Evolutionary conservation across 2,329 filamentous ascomycete genomes (phyloP).

Genomic region (Penicillium freii): DNA sequence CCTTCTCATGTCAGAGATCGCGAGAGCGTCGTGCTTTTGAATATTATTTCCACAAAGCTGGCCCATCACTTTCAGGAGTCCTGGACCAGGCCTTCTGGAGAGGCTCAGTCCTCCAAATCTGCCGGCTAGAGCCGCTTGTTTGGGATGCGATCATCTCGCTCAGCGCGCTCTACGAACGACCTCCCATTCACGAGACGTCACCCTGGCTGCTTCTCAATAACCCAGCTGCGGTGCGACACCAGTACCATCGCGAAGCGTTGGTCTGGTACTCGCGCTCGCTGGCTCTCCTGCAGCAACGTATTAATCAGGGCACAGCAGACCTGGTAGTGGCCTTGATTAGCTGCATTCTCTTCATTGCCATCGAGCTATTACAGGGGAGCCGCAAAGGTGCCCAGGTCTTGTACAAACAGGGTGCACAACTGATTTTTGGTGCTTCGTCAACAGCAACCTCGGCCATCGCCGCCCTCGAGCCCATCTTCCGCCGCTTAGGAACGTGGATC

Average conservation of each 20-base stretch:
- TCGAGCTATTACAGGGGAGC: conserved; percentile 21
- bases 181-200: conserved; percentile 15
- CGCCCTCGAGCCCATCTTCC: conserved; percentile 14
- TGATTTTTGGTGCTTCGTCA: conserved; percentile 5
- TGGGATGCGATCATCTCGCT: conserved; percentile 32
- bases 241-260: conserved; percentile 16
- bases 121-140: conserved; percentile 25
- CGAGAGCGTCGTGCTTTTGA: conserved; percentile 30
- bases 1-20: not conserved
- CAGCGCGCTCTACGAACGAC: conserved; percentile 27
- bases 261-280: conserved; percentile 23
- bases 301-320: conserved; percentile 15
- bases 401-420: conserved; percentile 12
- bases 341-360: conserved; percentile 22
- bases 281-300: conserved; percentile 15
- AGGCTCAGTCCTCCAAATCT: conserved; percentile 27
- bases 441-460: not conserved
- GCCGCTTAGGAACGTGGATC: conserved; percentile 14
- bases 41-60: conserved; percentile 27
- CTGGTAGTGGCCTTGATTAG: conserved; percentile 16
- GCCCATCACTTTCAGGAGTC: conserved; percentile 24
- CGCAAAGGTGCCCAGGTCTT: conserved; percentile 10
- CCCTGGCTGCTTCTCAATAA: conserved; percentile 13
- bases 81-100: conserved; percentile 30
- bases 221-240: conserved; percentile 11